Evolutionary conservation across 2,329 filamentous ascomycete genomes (phyloP), one percentile per base, ranked within the genome.

Genomic region (Fusarium sororula): DNA sequence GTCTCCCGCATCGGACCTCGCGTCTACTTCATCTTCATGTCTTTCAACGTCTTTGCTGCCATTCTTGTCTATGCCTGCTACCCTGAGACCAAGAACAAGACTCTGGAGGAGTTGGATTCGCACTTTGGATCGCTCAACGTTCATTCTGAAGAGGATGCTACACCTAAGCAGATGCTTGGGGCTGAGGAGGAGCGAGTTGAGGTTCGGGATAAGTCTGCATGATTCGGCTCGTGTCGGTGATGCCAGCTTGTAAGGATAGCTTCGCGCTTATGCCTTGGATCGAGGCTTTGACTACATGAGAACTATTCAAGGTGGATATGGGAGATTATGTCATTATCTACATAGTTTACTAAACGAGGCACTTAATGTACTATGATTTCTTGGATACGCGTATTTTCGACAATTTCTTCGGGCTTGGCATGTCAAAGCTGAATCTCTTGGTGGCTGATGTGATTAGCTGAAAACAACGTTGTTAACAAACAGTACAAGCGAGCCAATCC

Each of bases 11-110:
- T 68, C 1, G 66, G 66, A 5, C 66, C 66, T 2, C 42, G 42
- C 8, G 66, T 68, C 6, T 68, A 68, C 18, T 68, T 68, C 20
- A 55, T 68, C 26, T 68, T 68, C 24, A 68, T 68, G 66, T 41
- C 66, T 1, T 68, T 68, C 41, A 68, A 68, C 2, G 37, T 68
- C 10, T 68, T 68, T 3, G 58, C 66, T 3, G 55, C 66, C 2
- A 48, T 68, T 7, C 55, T 68, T 14, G 66, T 68, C 5, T 68
- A 68, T n/a, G 39, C 66, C 5, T 68, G 66, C 20, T 68, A 68
- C 7, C 66, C 66, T 2, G 66, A 68, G n/a, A 68, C 64, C 2
- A 68, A 68, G 41, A 41, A 41, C 22, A 68, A 68, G 47, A 68
- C 66, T 2, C 14, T 68, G 15, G 66, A 68, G 22, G 66, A 68